A percentile compares a stretch with the other conserved stretches of the same genome.
These are phyloP conservation scores for Vickermania spadyakhi DNA, from an alignment of 208 protist species.

Conservation along the genomic window DNA sequence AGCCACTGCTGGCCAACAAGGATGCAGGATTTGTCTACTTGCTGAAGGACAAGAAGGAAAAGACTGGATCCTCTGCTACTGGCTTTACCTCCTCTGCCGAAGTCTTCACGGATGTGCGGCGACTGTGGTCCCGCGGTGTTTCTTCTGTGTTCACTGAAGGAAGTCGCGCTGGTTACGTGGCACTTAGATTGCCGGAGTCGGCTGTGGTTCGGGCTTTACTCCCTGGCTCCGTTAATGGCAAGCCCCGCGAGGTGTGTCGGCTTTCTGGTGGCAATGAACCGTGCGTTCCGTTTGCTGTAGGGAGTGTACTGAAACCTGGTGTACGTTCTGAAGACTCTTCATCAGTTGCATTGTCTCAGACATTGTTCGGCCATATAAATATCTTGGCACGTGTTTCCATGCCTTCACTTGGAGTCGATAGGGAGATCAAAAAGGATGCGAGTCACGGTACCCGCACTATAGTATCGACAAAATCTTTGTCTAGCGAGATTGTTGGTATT, in stretches of 20 bases:
- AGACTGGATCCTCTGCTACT: not conserved
- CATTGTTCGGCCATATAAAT: not conserved
- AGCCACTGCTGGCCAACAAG: not conserved
- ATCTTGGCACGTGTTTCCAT: not conserved
- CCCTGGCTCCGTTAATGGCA: not conserved
- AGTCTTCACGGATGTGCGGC: not conserved
- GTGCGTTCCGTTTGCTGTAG: slow-evolving; percentile 53
- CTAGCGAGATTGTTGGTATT: no score
- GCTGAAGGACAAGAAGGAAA: not conserved
- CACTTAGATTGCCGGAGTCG: slow-evolving; percentile 14
- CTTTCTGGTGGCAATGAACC: slow-evolving; percentile 58
- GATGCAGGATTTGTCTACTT: not conserved
- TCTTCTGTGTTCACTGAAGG: not conserved
- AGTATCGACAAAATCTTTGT: no score
- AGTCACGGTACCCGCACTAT: no score
- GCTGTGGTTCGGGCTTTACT: slow-evolving; percentile 11
- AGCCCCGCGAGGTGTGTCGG: slow-evolving; percentile 11
- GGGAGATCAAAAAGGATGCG: no score
- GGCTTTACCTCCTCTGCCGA: not conserved
- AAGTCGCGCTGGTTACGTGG: slow-evolving; percentile 12
- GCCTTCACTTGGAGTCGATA: no score
- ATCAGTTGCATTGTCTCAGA: slow-evolving; percentile 6
- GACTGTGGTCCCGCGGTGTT: not conserved
- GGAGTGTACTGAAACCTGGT: slow-evolving; percentile 16
- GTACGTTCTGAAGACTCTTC: slow-evolving; percentile 6